A percentile compares a stretch with the other conserved stretches of the same genome.
Evolutionary conservation across 176 grass and related monocot genomes (phyloP).

Genomic region (Calamus simplicifolius): DNA sequence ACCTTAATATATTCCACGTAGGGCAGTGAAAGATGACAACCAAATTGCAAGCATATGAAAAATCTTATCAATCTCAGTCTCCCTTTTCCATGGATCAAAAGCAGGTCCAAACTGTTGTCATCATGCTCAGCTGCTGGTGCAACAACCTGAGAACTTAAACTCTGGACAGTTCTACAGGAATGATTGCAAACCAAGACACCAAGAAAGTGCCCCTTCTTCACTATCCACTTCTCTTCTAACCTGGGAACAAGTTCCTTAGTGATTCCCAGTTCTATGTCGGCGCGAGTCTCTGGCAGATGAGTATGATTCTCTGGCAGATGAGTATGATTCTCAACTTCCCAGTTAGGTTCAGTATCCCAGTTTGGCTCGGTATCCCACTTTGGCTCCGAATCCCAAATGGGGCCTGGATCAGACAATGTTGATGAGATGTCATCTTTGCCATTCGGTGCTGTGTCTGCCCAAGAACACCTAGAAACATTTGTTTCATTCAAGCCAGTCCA

Average conservation of each 20-base stretch:
- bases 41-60: slow-evolving; percentile 64
- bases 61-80: slow-evolving; percentile 70
- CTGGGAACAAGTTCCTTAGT: slow-evolving; percentile 13
- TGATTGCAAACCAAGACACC: slow-evolving; percentile 89
- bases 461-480: neutral
- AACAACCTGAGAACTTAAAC: slow-evolving; percentile 63
- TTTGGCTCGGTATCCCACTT: slow-evolving; percentile 13
- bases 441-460: neutral
- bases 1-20: slow-evolving; percentile 97
- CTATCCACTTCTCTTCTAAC: slow-evolving; percentile 40
- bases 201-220: slow-evolving; percentile 70
- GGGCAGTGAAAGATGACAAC: slow-evolving; percentile 72
- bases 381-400: neutral
- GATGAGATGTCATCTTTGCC: neutral
- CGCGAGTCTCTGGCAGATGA: slow-evolving; percentile 10
- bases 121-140: slow-evolving; percentile 70
- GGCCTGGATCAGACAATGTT: neutral
- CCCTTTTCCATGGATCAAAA: slow-evolving; percentile 76
- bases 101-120: slow-evolving; percentile 61
- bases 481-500: neutral
- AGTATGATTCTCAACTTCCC: neutral
- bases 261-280: slow-evolving; percentile 11
- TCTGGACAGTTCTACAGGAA: slow-evolving; percentile 69
- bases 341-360: slow-evolving; percentile 15
- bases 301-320: slow-evolving; percentile 8